phyloP scores from a whole-genome alignment of 441 rosid species.

The Theobroma grandiflorum region DNA sequence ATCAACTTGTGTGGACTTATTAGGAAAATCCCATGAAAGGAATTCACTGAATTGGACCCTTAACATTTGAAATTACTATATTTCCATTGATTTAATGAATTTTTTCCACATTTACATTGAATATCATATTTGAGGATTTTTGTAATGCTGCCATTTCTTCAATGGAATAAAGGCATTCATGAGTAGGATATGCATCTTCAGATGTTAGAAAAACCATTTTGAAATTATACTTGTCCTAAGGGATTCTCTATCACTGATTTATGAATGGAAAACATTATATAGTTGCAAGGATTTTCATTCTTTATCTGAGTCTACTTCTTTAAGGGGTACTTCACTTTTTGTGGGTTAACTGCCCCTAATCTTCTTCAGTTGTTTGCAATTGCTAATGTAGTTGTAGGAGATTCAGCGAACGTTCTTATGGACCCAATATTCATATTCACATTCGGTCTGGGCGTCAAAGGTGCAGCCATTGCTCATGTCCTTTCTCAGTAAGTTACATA shows the following conservation, averaged over 20 bases:
- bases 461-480: constrained; percentile 72
- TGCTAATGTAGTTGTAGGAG: constrained; percentile 52
- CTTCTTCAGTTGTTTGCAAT: constrained; percentile 14
- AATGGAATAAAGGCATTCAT: neutral
- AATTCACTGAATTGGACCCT: neutral
- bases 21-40: neutral
- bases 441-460: constrained; percentile 51
- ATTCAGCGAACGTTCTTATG: constrained; percentile 46
- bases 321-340: constrained; percentile 4
- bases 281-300: neutral
- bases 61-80: neutral
- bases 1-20: neutral
- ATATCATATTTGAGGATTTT: neutral
- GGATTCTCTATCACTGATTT: constrained; percentile 30
- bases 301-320: neutral
- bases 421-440: constrained; percentile 64
- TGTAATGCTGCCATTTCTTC: neutral
- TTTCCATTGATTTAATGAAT: neutral
- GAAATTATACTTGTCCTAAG: neutral
- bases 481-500: constrained; percentile 58
- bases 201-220: neutral
- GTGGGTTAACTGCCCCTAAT: neutral
- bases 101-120: neutral
- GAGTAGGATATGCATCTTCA: too few species aligned
- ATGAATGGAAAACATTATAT: constrained; percentile 8